These are phyloP conservation scores for Podospora appendiculata DNA, from an alignment of 495 filamentous ascomycete species.

Conservation along the genomic window DNA sequence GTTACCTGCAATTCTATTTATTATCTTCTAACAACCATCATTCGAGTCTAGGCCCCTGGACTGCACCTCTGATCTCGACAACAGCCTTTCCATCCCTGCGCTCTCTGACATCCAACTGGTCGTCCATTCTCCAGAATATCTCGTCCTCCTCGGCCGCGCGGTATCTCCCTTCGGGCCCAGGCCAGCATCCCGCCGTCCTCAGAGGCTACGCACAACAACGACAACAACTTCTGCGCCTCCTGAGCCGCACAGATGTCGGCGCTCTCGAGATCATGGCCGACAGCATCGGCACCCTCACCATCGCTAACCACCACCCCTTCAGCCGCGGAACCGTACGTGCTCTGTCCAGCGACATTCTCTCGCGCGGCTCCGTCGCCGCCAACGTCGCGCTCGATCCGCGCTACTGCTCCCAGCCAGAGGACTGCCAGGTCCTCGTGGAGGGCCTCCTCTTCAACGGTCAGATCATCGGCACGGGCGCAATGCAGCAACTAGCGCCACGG, in stretches of 20 bases:
- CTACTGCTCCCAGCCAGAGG: conserved; percentile 24
- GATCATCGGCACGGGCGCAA: conserved; percentile 24
- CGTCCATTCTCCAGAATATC: conserved; percentile 14
- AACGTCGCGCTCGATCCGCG: conserved; percentile 26
- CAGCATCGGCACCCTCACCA: conserved; percentile 26
- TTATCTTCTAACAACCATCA: not conserved
- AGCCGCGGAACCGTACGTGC: conserved; percentile 32
- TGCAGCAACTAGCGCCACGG: conserved; percentile 19
- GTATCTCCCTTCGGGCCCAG: conserved; percentile 18
- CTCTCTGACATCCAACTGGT: conserved; percentile 3
- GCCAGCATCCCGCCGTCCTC: conserved; percentile 27
- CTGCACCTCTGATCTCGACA: conserved; percentile 16
- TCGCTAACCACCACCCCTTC: conserved; percentile 24
- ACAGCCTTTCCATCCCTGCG: conserved; percentile 12
- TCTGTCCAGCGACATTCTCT: conserved; percentile 21
- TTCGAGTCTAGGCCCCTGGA: conserved; percentile 1
- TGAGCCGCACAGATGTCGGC: conserved; percentile 4
- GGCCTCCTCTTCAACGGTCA: conserved; percentile 21
- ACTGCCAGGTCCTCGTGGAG: conserved; percentile 19
- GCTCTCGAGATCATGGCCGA: conserved; percentile 26
- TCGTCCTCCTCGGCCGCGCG: conserved; percentile 12
- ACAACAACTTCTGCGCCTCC: conserved; percentile 16
- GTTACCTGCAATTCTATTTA: not conserved
- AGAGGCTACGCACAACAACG: conserved; percentile 34
- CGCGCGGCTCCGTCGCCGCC: conserved; percentile 14